phyloP scores from a whole-genome alignment of 1,139 yeast species.

The Kazachstania sp. region DNA sequence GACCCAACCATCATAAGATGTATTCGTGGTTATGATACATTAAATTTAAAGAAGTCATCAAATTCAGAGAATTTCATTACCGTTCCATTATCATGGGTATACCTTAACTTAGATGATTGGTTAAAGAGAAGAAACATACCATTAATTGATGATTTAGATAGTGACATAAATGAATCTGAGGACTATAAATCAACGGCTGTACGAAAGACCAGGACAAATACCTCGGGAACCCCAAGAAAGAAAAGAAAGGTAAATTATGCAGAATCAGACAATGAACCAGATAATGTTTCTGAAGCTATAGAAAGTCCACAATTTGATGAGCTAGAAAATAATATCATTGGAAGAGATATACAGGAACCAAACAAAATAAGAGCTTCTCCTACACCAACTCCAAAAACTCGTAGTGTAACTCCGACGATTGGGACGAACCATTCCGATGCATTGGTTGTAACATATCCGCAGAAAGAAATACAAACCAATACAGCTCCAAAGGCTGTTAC shows the following conservation, averaged over 20 bases:
- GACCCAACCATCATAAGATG: constrained; percentile 35
- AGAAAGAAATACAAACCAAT: neutral
- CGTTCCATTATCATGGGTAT: constrained; percentile 21
- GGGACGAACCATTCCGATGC: too few relatives aligned
- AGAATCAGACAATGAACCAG: neutral
- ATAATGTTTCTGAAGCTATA: neutral
- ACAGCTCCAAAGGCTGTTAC: neutral
- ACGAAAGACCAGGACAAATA: neutral
- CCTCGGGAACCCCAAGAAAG: constrained; percentile 13
- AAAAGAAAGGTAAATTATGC: neutral
- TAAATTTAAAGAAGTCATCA: constrained; percentile 32
- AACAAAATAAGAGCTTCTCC: neutral
- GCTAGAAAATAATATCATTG: neutral
- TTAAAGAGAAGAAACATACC: constrained; percentile 15
- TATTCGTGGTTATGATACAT: constrained; percentile 50
- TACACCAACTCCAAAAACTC: too few relatives aligned
- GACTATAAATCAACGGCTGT: neutral
- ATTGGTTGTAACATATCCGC: too few relatives aligned
- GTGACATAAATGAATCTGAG: neutral
- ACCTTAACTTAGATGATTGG: constrained; percentile 27
- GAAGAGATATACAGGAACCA: neutral
- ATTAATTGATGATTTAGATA: neutral
- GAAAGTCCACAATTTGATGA: neutral
- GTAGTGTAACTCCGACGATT: too few relatives aligned
- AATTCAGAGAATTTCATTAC: constrained; percentile 13